phyloP scores from a whole-genome alignment of 257 asterid species.

The Phtheirospermum japonicum region DNA sequence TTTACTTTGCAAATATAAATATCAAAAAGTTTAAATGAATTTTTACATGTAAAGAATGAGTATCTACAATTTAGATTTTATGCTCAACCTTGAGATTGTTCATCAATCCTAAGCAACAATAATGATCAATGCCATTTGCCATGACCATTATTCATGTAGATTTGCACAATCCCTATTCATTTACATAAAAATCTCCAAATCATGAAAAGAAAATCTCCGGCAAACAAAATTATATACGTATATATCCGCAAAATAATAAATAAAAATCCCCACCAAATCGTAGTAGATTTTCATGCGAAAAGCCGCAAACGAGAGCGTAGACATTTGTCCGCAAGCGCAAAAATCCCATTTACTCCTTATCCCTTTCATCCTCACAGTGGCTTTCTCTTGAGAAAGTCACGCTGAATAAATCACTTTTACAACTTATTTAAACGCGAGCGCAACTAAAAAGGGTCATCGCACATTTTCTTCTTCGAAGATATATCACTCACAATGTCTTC shows the following conservation, averaged over 20 bases:
- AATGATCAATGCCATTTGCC: constrained; percentile 23
- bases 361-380: background rate
- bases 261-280: background rate
- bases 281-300: background rate
- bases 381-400: background rate
- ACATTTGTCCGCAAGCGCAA: background rate
- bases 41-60: constrained; percentile 26
- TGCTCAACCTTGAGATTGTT: constrained; percentile 6
- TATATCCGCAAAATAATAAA: background rate
- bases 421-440: constrained; percentile 14
- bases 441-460: background rate
- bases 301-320: constrained; percentile 4
- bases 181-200: constrained; percentile 20
- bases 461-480: background rate
- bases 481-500: background rate
- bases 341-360: constrained; percentile 1
- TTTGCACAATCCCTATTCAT: constrained; percentile 29
- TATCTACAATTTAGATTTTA: constrained; percentile 28
- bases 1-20: background rate
- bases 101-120: constrained; percentile 5
- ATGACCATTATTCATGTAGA: constrained; percentile 5
- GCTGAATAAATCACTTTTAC: background rate
- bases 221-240: background rate
- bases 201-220: constrained; percentile 22
- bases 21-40: constrained; percentile 5